Percentiles rank a stretch among this genome's conserved stretches.
Evolutionary conservation across 2,329 filamentous ascomycete species (phyloP).

Genomic region (Xylaria multiplex): DNA sequence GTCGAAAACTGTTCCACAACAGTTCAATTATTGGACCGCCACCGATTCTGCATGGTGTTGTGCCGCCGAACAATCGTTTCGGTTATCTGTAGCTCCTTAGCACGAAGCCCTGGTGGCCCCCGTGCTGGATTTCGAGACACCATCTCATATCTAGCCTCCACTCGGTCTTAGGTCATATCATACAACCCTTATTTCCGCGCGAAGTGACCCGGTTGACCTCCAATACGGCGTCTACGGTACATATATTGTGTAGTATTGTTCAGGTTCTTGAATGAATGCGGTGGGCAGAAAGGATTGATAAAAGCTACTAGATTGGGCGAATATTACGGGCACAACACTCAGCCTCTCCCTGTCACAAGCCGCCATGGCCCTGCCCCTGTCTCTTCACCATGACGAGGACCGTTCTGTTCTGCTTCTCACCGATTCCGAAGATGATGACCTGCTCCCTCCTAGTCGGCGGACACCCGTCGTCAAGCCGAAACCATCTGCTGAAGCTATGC

Average conservation of each 20-base stretch:
- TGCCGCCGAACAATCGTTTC: conserved; percentile 38
- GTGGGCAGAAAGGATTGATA: conserved; percentile 2
- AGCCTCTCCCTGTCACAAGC: conserved; percentile 23
- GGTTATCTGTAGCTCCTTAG: conserved; percentile 40
- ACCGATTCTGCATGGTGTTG: conserved; percentile 35
- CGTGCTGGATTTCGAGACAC: conserved; percentile 23
- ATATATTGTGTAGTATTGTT: conserved; percentile 24
- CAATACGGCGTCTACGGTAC: conserved; percentile 13
- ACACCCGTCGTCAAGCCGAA: conserved; percentile 36
- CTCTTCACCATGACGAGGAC: conserved; percentile 47
- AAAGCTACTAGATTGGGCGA: conserved; percentile 5
- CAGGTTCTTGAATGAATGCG: conserved; percentile 18
- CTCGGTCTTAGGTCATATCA: conserved; percentile 20
- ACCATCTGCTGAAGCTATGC: conserved; percentile 42
- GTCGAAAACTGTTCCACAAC: conserved; percentile 5
- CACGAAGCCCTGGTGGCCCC: conserved; percentile 36
- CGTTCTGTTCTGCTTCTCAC: conserved; percentile 46
- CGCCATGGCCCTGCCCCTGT: conserved; percentile 46
- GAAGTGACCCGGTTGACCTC: conserved; percentile 1
- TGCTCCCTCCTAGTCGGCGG: conserved; percentile 41
- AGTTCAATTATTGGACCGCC: conserved; percentile 28
- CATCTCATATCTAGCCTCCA: conserved; percentile 15
- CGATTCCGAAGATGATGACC: conserved; percentile 47
- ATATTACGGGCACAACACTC: conserved; percentile 11
- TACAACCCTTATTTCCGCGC: conserved; percentile 24